Evolutionary conservation across 768 basidiomycete genomes (phyloP), one percentile per base, ranked within the genome.

Genomic region (Auricularia cornea): DNA sequence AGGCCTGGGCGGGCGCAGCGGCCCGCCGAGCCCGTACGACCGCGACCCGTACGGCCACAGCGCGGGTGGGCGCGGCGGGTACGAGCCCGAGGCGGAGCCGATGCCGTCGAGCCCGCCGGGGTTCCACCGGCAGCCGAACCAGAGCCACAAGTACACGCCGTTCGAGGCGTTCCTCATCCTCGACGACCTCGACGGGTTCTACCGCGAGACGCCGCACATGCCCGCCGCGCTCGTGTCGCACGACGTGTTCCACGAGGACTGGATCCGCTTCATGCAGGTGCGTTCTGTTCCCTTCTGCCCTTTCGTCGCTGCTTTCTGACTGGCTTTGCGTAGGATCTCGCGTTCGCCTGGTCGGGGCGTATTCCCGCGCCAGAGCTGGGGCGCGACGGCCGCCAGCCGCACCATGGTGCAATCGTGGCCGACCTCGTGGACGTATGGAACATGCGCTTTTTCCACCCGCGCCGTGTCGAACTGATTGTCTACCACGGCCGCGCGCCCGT

Each of bases 351-450:
- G 91, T 79, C 82, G 20, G 88, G 87, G n/a, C 84, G 82, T 65
- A 79, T 92, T 62, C 89, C 90, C 2, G 80, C 88, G 30, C 81
- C 85, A 2, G 79, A 79, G 20, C 72, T 81, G 52, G 70, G 77
- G 40, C 76, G 74, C 57, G 77, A 75, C 63, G 83, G 83, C 20
- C 77, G 77, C 63, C 70, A 79, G 31, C 83, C 85, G 12, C 84
- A 82, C 68, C 82, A 84, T 16, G 81, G 88, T 28, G 77, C 75
- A 12, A 77, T 92, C 56, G 74, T 83, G 12, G 83, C 83, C n/a
- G 88, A 90, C 70, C 79, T 93, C 32, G 77, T 93, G 66, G 84
- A 92, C 65, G 76, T 89, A 31, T 94, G 91, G 91, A 93, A 93
- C 71, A 71, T 75, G 32, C 84, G 83, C 10, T 94, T 91, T 75